Percentiles rank a stretch among this genome's conserved stretches.
phyloP scores from a whole-genome alignment of 2,329 filamentous ascomycete genomes.

The Phoma herbarum region DNA sequence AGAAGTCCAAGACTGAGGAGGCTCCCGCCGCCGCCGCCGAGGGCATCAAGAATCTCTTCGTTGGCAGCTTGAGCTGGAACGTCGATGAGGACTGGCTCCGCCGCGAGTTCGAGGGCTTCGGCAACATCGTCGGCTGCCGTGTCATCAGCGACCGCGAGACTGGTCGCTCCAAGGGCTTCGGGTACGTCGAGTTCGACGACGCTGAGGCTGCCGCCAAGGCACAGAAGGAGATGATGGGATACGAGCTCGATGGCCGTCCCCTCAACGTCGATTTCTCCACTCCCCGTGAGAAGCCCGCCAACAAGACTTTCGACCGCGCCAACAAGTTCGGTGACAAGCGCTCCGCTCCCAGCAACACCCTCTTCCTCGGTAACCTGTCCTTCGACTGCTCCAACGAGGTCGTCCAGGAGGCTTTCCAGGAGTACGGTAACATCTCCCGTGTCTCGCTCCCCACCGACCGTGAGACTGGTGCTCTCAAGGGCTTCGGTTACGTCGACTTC shows the following conservation, averaged over 20 bases:
- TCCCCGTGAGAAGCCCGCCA: slow-evolving; percentile 64
- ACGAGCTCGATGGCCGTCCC: slow-evolving; percentile 76
- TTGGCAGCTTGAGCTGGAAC: slow-evolving; percentile 90
- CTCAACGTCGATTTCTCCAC: slow-evolving; percentile 83
- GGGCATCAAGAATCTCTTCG: slow-evolving; percentile 76
- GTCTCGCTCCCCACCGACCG: slow-evolving; percentile 89
- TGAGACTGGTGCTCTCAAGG: slow-evolving; percentile 85
- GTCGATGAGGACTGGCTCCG: slow-evolving; percentile 84
- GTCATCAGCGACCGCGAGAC: slow-evolving; percentile 84
- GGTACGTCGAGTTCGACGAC: slow-evolving; percentile 86
- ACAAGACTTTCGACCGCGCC: slow-evolving; percentile 64
- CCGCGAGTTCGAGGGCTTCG: slow-evolving; percentile 82
- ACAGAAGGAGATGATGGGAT: slow-evolving; percentile 76
- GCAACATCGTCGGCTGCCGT: slow-evolving; percentile 75
- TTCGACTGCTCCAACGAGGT: slow-evolving; percentile 83
- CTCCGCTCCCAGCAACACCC: slow-evolving; percentile 82
- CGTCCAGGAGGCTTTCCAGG: slow-evolving; percentile 76
- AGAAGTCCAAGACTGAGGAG: slow-evolving; percentile 68
- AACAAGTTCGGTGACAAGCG: slow-evolving; percentile 78
- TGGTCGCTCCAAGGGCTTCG: slow-evolving; percentile 89
- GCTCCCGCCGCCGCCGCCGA: slow-evolving; percentile 52
- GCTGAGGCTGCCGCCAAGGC: slow-evolving; percentile 74
- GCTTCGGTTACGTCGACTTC: slow-evolving; percentile 92
- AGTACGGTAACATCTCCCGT: slow-evolving; percentile 75
- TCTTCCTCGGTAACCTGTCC: slow-evolving; percentile 91